Evolutionary conservation across 1,284 basidiomycete genomes (phyloP).

Genomic region (Salmacisia buchloeana): DNA sequence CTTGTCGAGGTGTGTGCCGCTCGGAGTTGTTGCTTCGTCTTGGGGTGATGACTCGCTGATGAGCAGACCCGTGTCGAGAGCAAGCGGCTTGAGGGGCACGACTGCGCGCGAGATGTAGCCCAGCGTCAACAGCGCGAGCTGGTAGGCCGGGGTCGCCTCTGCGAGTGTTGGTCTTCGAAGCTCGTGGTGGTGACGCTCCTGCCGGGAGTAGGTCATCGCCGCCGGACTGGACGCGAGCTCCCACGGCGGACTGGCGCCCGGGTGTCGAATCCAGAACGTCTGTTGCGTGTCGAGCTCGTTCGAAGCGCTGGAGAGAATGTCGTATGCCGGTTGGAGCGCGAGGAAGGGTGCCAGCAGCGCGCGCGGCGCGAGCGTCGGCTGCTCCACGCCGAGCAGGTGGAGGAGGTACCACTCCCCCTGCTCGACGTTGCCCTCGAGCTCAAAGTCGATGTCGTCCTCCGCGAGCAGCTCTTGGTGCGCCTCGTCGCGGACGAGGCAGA

Average conservation of each 20-base stretch:
- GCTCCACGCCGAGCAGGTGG: not conserved
- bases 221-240: no score
- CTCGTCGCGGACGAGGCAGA: not conserved
- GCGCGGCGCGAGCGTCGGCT: not conserved
- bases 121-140: not conserved
- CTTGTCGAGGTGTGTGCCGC: not conserved
- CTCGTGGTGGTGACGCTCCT: no score
- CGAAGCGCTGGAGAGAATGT: not conserved
- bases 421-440: not conserved
- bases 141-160: not conserved
- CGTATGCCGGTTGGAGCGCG: not conserved
- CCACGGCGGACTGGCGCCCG: no score
- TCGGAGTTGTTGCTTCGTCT: not conserved
- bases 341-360: not conserved
- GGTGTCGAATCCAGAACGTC: no score
- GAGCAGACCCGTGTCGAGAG: not conserved
- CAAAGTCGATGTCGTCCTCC: not conserved
- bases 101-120: not conserved
- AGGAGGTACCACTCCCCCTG: not conserved
- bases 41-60: no score
- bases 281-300: no score
- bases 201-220: no score
- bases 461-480: not conserved
- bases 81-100: not conserved
- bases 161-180: not conserved